Percentiles rank a stretch among this genome's conserved stretches.
Evolutionary conservation across 768 basidiomycete genomes (phyloP).

Genomic region (Lentinus tigrinus): DNA sequence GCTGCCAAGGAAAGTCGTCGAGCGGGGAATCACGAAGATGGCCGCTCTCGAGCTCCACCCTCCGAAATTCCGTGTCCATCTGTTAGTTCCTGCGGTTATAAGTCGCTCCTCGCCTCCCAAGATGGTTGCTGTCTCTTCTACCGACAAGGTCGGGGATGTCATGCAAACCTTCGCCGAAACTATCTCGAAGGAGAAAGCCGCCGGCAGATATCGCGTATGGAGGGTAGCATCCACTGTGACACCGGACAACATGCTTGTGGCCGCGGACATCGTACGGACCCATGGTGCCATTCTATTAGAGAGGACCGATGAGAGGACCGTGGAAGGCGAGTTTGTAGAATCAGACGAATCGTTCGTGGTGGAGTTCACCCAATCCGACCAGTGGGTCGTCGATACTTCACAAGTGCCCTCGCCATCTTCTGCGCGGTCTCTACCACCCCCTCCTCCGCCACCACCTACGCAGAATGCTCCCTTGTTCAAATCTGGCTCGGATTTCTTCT

Average conservation of each 20-base stretch:
- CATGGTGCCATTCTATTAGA: conserved; percentile 42
- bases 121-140: conserved; percentile 16
- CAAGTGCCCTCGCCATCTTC: not conserved
- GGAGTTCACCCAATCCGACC: conserved; percentile 62
- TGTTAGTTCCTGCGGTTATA: conserved; percentile 6
- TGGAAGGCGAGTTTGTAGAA: conserved; percentile 59
- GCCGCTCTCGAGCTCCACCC: conserved; percentile 72
- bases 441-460: conserved; percentile 13
- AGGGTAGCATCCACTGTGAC: conserved; percentile 36
- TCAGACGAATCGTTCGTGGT: conserved; percentile 71
- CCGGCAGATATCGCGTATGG: conserved; percentile 57
- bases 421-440: not conserved
- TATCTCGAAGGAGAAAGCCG: conserved; percentile 9
- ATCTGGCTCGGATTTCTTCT: conserved; percentile 54
- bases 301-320: conserved; percentile 40
- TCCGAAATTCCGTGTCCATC: conserved; percentile 52
- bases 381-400: conserved; percentile 54
- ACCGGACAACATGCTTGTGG: conserved; percentile 15
- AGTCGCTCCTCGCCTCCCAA: conserved; percentile 3
- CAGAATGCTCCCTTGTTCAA: conserved; percentile 41
- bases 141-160: conserved; percentile 17
- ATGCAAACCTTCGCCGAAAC: conserved; percentile 13
- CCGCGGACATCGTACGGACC: conserved; percentile 12
- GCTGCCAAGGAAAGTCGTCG: conserved; percentile 67
- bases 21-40: conserved; percentile 49